Evolutionary conservation across 1,139 yeast species (phyloP).

Genomic region (Saccharomyces hybrid): DNA sequence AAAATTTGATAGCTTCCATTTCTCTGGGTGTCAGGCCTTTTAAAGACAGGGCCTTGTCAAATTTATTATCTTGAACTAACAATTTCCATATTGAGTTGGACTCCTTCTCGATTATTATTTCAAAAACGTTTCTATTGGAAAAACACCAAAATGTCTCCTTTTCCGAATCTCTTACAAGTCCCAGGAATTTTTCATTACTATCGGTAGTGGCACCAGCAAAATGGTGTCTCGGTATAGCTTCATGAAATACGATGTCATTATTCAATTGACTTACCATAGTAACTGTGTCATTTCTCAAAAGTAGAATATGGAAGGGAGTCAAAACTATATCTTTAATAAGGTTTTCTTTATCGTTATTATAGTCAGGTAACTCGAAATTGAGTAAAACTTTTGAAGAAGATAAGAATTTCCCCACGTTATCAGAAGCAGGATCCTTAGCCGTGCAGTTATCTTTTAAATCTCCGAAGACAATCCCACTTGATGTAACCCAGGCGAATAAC

Average conservation of each 20-base stretch:
- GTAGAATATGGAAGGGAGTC: constrained; percentile 47
- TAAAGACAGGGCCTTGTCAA: constrained; percentile 57
- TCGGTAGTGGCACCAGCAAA: not conserved
- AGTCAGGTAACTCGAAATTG: constrained; percentile 31
- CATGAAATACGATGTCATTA: constrained; percentile 39
- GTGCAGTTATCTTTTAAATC: constrained; percentile 15
- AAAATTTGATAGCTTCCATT: constrained; percentile 49
- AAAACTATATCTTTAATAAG: constrained; percentile 37
- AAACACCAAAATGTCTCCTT: constrained; percentile 55
- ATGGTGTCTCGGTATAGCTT: constrained; percentile 32
- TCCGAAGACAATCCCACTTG: constrained; percentile 41
- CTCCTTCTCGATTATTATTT: constrained; percentile 64
- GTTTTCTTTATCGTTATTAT: constrained; percentile 28
- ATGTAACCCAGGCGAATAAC: constrained; percentile 41
- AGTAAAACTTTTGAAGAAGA: constrained; percentile 36
- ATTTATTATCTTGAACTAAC: constrained; percentile 53
- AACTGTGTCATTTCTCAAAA: constrained; percentile 39
- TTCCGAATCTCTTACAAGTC: constrained; percentile 52
- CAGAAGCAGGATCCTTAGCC: constrained; percentile 5
- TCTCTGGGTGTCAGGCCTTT: constrained; percentile 36
- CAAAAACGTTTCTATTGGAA: constrained; percentile 47
- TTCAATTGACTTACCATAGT: constrained; percentile 45
- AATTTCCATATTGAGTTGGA: constrained; percentile 69
- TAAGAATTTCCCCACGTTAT: constrained; percentile 14
- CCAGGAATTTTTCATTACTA: constrained; percentile 40